These are phyloP conservation scores for Tulasnella calospora DNA, from an alignment of 768 basidiomycete species.

Conservation along the genomic window DNA sequence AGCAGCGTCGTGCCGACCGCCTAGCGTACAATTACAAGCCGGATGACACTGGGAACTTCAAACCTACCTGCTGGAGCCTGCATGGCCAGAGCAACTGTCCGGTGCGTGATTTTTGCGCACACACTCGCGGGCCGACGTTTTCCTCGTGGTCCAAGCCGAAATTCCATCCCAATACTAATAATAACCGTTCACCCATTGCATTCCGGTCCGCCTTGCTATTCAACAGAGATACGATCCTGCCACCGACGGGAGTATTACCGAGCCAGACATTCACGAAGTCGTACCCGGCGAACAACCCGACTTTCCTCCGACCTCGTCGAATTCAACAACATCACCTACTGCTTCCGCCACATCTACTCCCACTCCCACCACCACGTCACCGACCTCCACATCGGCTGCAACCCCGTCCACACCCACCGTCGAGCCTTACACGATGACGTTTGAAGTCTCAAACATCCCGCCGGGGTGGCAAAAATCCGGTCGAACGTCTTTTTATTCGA, in stretches of 20 bases:
- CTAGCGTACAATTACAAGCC: conserved; percentile 16
- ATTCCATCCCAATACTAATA: background rate
- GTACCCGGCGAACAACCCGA: background rate
- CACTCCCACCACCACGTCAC: background rate
- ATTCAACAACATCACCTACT: background rate
- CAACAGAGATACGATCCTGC: background rate
- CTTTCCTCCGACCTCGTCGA: background rate
- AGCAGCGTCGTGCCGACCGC: background rate
- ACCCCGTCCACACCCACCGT: background rate
- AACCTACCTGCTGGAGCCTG: background rate
- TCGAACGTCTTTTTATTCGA: conserved; percentile 14
- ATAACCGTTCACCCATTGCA: background rate
- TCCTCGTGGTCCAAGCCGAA: background rate
- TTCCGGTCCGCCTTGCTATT: background rate
- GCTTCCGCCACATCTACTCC: background rate
- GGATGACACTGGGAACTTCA: background rate
- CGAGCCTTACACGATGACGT: conserved; percentile 1
- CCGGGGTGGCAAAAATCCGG: background rate
- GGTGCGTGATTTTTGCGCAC: background rate
- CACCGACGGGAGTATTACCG: no score
- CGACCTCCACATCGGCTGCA: background rate
- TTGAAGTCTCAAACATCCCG: conserved; percentile 13
- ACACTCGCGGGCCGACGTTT: background rate
- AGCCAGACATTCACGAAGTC: background rate
- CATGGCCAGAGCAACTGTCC: conserved; percentile 23